A percentile compares a stretch with the other conserved stretches of the same genome.
Conservation (phyloP, 331 rosid species). For the Cydonia oblonga region DNA sequence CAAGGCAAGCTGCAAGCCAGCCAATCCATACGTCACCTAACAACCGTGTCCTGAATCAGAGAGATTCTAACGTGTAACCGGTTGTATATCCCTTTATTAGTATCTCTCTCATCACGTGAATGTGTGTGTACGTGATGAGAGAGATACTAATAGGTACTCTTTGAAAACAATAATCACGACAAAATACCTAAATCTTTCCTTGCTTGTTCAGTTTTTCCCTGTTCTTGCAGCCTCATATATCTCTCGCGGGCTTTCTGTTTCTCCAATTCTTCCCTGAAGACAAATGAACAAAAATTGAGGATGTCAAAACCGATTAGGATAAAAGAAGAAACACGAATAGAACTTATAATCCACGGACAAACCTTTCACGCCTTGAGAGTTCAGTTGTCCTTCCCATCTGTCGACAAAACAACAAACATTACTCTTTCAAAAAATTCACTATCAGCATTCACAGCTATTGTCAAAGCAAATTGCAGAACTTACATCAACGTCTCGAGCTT, state of each 20-base stretch:
- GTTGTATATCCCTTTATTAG: background rate
- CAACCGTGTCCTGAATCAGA: no score
- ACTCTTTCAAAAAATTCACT: background rate
- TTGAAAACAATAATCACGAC: background rate
- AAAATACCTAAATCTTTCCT: constrained; percentile 56
- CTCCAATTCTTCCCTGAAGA: constrained; percentile 53
- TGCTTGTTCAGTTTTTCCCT: constrained; percentile 65
- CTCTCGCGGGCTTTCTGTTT: constrained; percentile 59
- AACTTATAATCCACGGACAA: background rate
- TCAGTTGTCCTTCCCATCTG: constrained; percentile 48
- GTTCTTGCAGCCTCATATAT: constrained; percentile 60
- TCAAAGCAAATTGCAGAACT: constrained; percentile 5
- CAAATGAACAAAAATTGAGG: background rate
- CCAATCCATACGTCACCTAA: background rate
- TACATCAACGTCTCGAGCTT: constrained; percentile 47
- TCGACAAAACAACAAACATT: background rate
- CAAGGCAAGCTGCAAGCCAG: no score
- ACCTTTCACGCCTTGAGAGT: constrained; percentile 78
- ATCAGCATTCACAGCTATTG: background rate
- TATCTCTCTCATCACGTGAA: background rate
- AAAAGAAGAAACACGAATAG: background rate
- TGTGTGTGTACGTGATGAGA: background rate
- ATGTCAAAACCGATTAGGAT: background rate
- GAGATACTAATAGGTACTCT: background rate
- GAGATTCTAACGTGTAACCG: background rate